Evolutionary conservation across 2,329 filamentous ascomycete genomes (phyloP).

Genomic region (Colletotrichum sp.): DNA sequence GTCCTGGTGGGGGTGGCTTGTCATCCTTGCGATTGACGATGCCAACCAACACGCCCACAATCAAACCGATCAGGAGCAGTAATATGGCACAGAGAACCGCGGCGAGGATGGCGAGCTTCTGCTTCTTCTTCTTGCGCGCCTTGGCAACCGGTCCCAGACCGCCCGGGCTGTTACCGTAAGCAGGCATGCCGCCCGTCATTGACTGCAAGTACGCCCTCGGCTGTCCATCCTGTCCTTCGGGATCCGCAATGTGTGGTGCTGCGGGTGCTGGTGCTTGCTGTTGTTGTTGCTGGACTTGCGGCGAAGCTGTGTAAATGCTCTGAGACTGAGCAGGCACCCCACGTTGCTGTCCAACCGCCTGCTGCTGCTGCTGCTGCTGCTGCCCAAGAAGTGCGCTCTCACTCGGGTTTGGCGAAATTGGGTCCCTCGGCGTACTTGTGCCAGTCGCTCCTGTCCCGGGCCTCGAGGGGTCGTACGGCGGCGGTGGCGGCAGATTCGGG

Average conservation of each 20-base stretch:
- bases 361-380: background rate
- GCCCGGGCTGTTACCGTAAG: constrained; percentile 1
- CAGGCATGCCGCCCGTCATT: constrained; percentile 19
- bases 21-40: constrained; percentile 9
- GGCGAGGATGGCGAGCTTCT: constrained; percentile 16
- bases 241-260: background rate
- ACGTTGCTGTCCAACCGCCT: background rate
- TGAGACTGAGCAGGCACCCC: background rate
- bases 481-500: constrained; percentile 23
- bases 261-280: background rate
- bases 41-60: constrained; percentile 18
- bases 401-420: background rate
- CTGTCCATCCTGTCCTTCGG: background rate
- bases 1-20: background rate
- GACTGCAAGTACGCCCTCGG: constrained; percentile 7
- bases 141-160: constrained; percentile 14
- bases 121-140: constrained; percentile 11
- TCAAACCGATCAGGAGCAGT: constrained; percentile 18
- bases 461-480: constrained; percentile 16
- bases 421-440: background rate
- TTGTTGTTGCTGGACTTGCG: background rate
- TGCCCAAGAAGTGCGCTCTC: constrained; percentile 3
- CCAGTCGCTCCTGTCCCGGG: background rate
- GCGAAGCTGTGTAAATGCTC: background rate
- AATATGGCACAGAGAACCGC: constrained; percentile 9